Base-by-base conservation (phyloP, 2,329 filamentous ascomycete genomes). In the Mycogone perniciosa region DNA sequence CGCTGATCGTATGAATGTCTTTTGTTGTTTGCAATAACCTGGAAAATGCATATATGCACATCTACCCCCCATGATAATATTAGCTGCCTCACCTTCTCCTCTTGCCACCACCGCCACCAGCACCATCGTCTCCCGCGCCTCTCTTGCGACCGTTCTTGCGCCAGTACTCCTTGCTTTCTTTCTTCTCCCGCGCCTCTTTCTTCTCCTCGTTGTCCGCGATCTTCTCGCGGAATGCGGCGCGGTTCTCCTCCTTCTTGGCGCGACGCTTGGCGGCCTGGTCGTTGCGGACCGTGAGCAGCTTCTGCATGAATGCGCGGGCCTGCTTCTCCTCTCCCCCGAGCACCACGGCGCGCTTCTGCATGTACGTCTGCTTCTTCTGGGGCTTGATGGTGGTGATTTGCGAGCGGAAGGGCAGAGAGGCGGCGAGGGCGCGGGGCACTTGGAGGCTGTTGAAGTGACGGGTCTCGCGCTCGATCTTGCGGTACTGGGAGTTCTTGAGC, bases 291-390 rank as follows among this genome's bases (percentile, higher is more conserved):
- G 91, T 92, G 64, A 88, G 86, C 47, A 99, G 80, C 76, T 96
- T 93, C 73, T 95, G 88, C 83, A 99, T 86, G 57, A 99, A 75
- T 60, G 90, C 84, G 31, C 93, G 78, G 4, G 90, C 90, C 68
- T 86, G 86, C 76, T 86, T 89, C 78, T 99, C 93, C 68, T 97
- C 92, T 29, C 85, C 85, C 9, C 85, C 78, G 11, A 89, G 71
- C 27, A 95, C 82, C n/a, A 97, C 89, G 10, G 92, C 93, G 7
- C 93, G 87, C 74, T 96, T 96, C 75, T 95, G 89, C 77, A 95
- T 77, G 68, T 99, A 99, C 26, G 91, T 96, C 64, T 85, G 72
- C 62, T 84, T 85, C 67, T 81, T 84, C 73, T 91, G 89, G 54
- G 86, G 83, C 70, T 86, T 86, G 74, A 87, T 92, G 65, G 83